Conservation (phyloP, 2,329 filamentous ascomycete species). For the Fusarium illudens region DNA sequence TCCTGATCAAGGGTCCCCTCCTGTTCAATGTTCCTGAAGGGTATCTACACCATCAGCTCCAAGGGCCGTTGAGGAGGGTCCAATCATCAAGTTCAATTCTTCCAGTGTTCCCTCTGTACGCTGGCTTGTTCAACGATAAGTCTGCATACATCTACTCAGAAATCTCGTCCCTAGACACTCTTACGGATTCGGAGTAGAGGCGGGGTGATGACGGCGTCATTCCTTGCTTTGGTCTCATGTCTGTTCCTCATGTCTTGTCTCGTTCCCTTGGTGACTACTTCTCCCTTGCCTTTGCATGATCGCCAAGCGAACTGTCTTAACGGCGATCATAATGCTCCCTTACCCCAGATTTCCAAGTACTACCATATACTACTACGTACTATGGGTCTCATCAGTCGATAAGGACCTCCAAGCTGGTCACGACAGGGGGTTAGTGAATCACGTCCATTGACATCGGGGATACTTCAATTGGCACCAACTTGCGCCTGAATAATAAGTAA, state of each 20-base stretch:
- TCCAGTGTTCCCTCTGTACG: background rate
- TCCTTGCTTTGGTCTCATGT: too few species aligned
- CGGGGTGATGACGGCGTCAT: background rate
- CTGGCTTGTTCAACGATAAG: background rate
- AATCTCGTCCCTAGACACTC: too few species aligned
- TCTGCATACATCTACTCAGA: too few species aligned
- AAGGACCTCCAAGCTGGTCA: background rate
- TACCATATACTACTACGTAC: too few species aligned
- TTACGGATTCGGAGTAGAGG: background rate
- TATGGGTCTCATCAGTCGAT: background rate
- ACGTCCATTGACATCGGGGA: background rate
- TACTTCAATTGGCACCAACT: background rate
- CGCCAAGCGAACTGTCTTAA: background rate
- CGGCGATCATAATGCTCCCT: background rate
- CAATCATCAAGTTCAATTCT: background rate
- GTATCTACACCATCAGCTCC: constrained; percentile 27
- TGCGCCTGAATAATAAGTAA: background rate
- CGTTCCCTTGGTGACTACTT: background rate
- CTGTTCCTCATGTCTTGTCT: background rate
- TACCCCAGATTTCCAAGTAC: background rate
- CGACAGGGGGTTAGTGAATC: background rate
- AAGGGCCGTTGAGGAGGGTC: background rate
- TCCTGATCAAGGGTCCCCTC: constrained; percentile 25
- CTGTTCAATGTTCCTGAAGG: constrained; percentile 8
- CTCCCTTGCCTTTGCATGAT: background rate